Evolutionary conservation across 306 rosid genomes (phyloP).

Genomic region (Mimosa bimucronata): DNA sequence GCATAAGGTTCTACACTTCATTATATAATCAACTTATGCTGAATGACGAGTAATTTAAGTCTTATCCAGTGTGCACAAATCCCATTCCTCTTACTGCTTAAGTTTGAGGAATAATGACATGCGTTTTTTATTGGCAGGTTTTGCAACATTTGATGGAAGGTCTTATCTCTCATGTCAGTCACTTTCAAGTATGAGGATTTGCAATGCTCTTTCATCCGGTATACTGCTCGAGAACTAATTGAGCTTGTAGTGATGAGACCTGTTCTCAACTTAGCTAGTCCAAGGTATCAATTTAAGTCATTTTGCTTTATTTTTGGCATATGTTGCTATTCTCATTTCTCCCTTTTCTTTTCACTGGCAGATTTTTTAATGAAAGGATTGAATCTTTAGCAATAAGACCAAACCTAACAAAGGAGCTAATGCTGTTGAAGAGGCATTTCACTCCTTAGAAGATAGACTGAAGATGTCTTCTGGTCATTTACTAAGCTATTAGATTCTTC

Average conservation of each 20-base stretch:
- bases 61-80: conserved; percentile 29
- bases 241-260: conserved; percentile 94
- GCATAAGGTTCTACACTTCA: conserved; percentile 73
- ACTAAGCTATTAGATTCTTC: conserved; percentile 69
- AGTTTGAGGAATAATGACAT: conserved; percentile 42
- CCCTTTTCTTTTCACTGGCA: conserved; percentile 45
- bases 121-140: conserved; percentile 61
- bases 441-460: conserved; percentile 53
- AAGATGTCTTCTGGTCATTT: conserved; percentile 62
- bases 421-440: conserved; percentile 47
- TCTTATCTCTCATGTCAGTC: conserved; percentile 76
- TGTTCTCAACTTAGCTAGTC: conserved; percentile 83
- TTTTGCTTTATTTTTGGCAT: conserved; percentile 32
- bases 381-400: conserved; percentile 69
- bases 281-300: conserved; percentile 56
- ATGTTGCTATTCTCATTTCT: conserved; percentile 39
- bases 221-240: conserved; percentile 81
- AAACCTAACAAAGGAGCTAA: conserved; percentile 57
- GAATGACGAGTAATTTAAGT: conserved; percentile 28
- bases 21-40: conserved; percentile 28
- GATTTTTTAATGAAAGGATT: conserved; percentile 92
- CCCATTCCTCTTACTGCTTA: conserved; percentile 27
- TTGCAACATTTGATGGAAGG: conserved; percentile 93
- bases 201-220: conserved; percentile 80
- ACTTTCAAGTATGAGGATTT: conserved; percentile 82